Conservation (phyloP, 2,329 filamentous ascomycete species). For the Coleophoma eucalyptorum region DNA sequence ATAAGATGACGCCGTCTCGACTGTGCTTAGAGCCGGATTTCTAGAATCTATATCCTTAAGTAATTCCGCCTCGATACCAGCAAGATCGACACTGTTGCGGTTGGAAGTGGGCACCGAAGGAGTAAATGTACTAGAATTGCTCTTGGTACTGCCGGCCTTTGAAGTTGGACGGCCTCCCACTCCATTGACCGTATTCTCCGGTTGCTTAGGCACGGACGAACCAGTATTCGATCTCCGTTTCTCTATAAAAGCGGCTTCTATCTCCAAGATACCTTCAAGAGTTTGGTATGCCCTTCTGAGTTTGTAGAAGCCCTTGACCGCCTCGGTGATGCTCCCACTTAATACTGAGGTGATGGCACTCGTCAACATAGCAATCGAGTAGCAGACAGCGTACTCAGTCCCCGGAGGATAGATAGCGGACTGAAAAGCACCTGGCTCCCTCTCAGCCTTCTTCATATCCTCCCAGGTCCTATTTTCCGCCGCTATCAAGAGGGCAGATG, state of each 20-base stretch:
- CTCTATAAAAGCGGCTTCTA: constrained; percentile 58
- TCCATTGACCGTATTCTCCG: neutral
- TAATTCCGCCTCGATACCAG: neutral
- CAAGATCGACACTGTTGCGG: neutral
- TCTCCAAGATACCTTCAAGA: constrained; percentile 72
- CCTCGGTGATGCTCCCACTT: constrained; percentile 90
- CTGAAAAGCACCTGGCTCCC: constrained; percentile 53
- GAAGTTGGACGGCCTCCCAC: neutral
- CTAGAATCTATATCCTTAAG: neutral
- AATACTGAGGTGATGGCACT: constrained; percentile 82
- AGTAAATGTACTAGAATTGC: neutral
- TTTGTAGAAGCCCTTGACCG: constrained; percentile 88
- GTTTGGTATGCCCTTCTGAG: constrained; percentile 83
- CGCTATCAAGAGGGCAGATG: constrained; percentile 65
- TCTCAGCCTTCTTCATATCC: constrained; percentile 72
- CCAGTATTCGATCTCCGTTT: constrained; percentile 15
- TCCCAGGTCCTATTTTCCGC: constrained; percentile 75
- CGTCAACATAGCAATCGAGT: constrained; percentile 86
- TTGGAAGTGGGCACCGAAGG: neutral
- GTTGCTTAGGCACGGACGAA: neutral
- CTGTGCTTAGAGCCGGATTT: neutral
- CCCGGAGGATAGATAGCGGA: constrained; percentile 70
- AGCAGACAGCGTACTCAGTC: constrained; percentile 80
- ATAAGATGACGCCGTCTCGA: constrained; percentile 6
- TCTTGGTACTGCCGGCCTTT: neutral